These are phyloP conservation scores for Entoloma clypeatum DNA, from an alignment of 1,284 basidiomycete genomes.

Conservation along the genomic window DNA sequence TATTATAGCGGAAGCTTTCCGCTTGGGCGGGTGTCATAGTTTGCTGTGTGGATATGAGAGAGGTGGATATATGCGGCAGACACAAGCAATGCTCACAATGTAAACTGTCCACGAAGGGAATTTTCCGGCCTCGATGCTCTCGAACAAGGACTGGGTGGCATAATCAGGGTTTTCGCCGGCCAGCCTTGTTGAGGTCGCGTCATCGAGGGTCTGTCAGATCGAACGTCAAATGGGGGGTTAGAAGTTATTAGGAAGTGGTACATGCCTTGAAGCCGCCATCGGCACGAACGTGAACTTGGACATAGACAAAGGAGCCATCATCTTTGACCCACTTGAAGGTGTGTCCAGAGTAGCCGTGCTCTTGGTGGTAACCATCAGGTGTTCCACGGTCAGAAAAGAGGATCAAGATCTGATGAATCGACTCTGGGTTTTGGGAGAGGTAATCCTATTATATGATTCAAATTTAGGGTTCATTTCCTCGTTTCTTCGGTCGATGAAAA, in stretches of 20 bases:
- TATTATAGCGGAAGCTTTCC: slow-evolving; percentile 84
- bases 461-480: slow-evolving; percentile 2
- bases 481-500: slow-evolving; percentile 10
- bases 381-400: slow-evolving; percentile 91
- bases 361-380: slow-evolving; percentile 76
- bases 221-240: slow-evolving; percentile 1
- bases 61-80: not conserved
- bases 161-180: slow-evolving; percentile 82
- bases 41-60: slow-evolving; percentile 47
- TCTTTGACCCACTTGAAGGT: slow-evolving; percentile 88
- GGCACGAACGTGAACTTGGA: slow-evolving; percentile 75
- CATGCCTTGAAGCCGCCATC: slow-evolving; percentile 75
- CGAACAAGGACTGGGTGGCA: slow-evolving; percentile 72
- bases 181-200: slow-evolving; percentile 36
- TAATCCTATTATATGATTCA: slow-evolving; percentile 66
- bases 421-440: slow-evolving; percentile 87
- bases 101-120: slow-evolving; percentile 79
- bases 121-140: slow-evolving; percentile 75
- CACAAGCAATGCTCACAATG: slow-evolving; percentile 43
- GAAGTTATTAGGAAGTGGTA: slow-evolving; percentile 15
- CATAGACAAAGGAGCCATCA: slow-evolving; percentile 79
- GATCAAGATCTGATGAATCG: slow-evolving; percentile 87
- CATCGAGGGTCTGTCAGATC: slow-evolving; percentile 54
- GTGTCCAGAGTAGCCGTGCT: slow-evolving; percentile 92
- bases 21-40: slow-evolving; percentile 89